Evolutionary conservation across 805 yeast species (phyloP).

Genomic region (Suhomyces sp.): DNA sequence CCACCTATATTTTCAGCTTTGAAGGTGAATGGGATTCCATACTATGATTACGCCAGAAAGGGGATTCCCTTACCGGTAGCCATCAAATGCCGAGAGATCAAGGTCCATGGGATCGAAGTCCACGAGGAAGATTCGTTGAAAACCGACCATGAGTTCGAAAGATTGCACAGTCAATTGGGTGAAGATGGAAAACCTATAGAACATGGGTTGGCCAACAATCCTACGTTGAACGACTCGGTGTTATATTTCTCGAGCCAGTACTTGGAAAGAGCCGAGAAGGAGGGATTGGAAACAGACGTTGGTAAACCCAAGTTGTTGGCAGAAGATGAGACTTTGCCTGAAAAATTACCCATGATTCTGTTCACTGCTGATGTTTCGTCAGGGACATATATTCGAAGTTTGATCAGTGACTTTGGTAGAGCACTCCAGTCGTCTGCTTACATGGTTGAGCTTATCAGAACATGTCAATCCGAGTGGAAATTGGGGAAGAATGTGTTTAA

Average conservation of each 20-base stretch:
- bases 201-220: constrained; percentile 44
- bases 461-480: constrained; percentile 82
- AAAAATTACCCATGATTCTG: constrained; percentile 67
- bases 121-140: constrained; percentile 51
- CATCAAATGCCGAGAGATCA: constrained; percentile 75
- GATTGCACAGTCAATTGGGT: constrained; percentile 43
- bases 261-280: constrained; percentile 41
- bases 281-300: constrained; percentile 36
- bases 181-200: constrained; percentile 49
- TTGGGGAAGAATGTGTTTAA: constrained; percentile 67
- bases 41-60: constrained; percentile 91
- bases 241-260: constrained; percentile 59
- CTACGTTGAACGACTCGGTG: constrained; percentile 63
- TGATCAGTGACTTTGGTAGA: constrained; percentile 85
- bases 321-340: constrained; percentile 40
- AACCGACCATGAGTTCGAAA: constrained; percentile 54
- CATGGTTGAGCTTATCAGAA: constrained; percentile 79
- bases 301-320: constrained; percentile 40
- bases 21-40: constrained; percentile 90
- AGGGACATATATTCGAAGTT: constrained; percentile 91
- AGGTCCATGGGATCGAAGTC: constrained; percentile 54
- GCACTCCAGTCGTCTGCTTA: constrained; percentile 79
- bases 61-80: constrained; percentile 81
- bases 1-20: constrained; percentile 96
- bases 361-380: constrained; percentile 81